Evolutionary conservation across 257 asterid genomes (phyloP), one percentile per base, ranked within the genome.

Genomic region (Oldenlandia corymbosa): DNA sequence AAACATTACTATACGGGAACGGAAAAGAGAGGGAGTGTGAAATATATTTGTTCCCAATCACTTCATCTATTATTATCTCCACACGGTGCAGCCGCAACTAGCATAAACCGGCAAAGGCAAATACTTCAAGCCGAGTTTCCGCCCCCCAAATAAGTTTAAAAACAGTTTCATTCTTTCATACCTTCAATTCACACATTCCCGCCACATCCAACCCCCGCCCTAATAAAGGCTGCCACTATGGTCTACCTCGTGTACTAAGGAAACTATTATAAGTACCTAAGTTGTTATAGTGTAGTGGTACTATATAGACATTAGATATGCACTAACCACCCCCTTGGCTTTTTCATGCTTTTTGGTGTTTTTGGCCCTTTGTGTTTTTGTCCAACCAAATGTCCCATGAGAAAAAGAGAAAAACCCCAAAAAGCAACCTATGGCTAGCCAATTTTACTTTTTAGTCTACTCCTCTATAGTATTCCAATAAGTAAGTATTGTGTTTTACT

Each of bases 261-360:
- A 83, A 9, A 37, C 2, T 9, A 5, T 11, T 7, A 12, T n/a
- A n/a, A n/a, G n/a, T n/a, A n/a, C n/a, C n/a, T n/a, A n/a, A n/a
- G n/a, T n/a, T n/a, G n/a, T n/a, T n/a, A n/a, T n/a, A n/a, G n/a
- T n/a, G n/a, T n/a, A n/a, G n/a, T n/a, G n/a, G n/a, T n/a, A n/a
- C n/a, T n/a, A n/a, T n/a, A n/a, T n/a, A n/a, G n/a, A n/a, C n/a
- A n/a, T n/a, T n/a, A n/a, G 81, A 66, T 67, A 66, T 66, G 66
- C 73, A 79, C 79, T 80, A 80, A 76, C 77, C 81, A 70, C n/a
- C 39, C 39, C 68, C 52, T 62, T 73, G 58, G 53, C 87, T 75
- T 82, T 81, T 80, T 78, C 79, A 69, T 84, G 80, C 90, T 85
- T 78, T 81, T 80, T 78, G 77, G 67, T 84, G 80, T 88, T 85